Evolutionary conservation across 495 filamentous ascomycete genomes (phyloP).

Genomic region (Cercophora newfieldiana): DNA sequence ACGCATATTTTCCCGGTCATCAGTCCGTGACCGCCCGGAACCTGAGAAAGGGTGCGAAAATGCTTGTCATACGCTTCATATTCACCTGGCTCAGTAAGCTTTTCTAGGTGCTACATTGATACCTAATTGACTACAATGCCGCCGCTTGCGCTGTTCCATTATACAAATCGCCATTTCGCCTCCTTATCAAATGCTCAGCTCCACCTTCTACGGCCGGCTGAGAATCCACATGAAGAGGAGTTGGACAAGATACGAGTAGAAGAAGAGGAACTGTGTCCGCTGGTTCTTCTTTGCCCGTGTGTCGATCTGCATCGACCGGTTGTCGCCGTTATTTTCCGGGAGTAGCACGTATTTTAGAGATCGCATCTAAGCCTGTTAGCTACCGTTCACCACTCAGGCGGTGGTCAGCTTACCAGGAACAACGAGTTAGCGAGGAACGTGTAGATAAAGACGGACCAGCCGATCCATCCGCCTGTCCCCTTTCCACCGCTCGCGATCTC

Average conservation of each 20-base stretch:
- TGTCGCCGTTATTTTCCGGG: slow-evolving; percentile 72
- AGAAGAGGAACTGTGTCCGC: slow-evolving; percentile 91
- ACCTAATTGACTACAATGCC: neutral
- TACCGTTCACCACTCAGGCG: neutral
- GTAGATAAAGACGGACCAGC: slow-evolving; percentile 86
- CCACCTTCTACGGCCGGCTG: slow-evolving; percentile 42
- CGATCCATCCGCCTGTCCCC: slow-evolving; percentile 81
- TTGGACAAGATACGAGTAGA: slow-evolving; percentile 93
- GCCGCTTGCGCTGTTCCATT: neutral
- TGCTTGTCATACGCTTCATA: neutral
- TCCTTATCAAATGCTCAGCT: neutral
- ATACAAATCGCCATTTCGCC: neutral
- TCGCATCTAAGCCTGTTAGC: slow-evolving; percentile 64
- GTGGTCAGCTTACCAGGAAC: slow-evolving; percentile 69
- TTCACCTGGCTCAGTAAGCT: neutral
- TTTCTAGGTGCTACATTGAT: neutral
- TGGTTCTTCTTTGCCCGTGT: slow-evolving; percentile 79
- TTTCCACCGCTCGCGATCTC: slow-evolving; percentile 73
- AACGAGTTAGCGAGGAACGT: slow-evolving; percentile 93
- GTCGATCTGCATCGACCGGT: slow-evolving; percentile 65
- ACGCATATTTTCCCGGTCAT: neutral
- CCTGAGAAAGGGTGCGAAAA: neutral
- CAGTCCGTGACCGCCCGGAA: neutral
- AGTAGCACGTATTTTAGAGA: slow-evolving; percentile 94
- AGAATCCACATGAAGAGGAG: slow-evolving; percentile 94